Evolutionary conservation across 2,329 filamentous ascomycete species (phyloP).

Genomic region (Cephalotrichum gorgonifer): DNA sequence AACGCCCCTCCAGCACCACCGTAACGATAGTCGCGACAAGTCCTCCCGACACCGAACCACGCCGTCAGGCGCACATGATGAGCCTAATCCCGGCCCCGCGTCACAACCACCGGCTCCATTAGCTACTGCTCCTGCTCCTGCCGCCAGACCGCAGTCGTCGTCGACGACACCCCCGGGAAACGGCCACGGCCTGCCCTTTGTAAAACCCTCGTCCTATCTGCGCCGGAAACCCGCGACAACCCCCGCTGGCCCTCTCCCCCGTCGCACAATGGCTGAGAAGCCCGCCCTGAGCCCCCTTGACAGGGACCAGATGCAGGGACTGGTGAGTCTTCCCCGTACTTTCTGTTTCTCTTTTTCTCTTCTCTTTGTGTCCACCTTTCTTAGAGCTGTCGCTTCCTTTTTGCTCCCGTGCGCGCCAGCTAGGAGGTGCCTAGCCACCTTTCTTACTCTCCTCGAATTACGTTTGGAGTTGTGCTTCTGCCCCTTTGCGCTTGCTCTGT

Average conservation of each 20-base stretch:
- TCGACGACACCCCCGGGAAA: slow-evolving; percentile 8
- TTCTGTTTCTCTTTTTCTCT: slow-evolving; percentile 2
- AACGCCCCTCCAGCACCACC: background rate
- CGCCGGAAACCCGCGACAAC: slow-evolving; percentile 18
- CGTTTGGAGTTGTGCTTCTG: too few species aligned
- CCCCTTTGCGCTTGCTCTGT: too few species aligned
- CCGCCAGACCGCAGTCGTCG: slow-evolving; percentile 7
- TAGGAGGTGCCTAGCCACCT: too few species aligned
- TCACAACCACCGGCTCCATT: slow-evolving; percentile 9
- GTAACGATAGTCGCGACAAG: background rate
- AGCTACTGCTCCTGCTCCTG: slow-evolving; percentile 6
- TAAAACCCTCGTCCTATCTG: slow-evolving; percentile 51
- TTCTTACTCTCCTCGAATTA: too few species aligned
- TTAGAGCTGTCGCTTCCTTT: slow-evolving; percentile 1
- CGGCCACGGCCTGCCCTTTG: slow-evolving; percentile 44
- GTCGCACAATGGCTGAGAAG: slow-evolving; percentile 8
- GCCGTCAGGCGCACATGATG: slow-evolving; percentile 4
- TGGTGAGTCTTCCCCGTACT: slow-evolving; percentile 43
- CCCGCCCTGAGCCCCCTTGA: slow-evolving; percentile 45
- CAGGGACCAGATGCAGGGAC: slow-evolving; percentile 65
- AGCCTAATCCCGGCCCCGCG: background rate
- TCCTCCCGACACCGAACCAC: background rate
- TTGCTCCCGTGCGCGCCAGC: too few species aligned
- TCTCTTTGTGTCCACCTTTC: slow-evolving; percentile 6
- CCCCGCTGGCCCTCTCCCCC: too few species aligned